Base-by-base conservation (phyloP, 2,329 filamentous ascomycete genomes). In the Madurella mycetomatis region DNA sequence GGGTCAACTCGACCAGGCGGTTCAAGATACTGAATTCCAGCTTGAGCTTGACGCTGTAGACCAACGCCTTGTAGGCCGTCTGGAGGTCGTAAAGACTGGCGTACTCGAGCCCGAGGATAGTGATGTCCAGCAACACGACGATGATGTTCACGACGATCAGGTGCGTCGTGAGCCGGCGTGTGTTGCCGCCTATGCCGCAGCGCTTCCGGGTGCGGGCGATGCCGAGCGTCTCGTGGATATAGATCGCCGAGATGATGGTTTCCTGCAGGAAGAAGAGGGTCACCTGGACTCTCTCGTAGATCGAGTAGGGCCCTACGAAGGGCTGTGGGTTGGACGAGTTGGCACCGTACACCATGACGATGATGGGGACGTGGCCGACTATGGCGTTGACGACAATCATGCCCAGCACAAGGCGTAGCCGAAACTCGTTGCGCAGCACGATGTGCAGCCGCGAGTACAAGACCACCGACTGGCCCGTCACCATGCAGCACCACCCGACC, bases 401-500 rank as follows among this genome's bases (percentile, higher is more conserved):
- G 50, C 64, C 72, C 0, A 84, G 69, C 0, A 82, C 76, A 11
- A 72, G 70, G 4, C 72, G 73, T 0, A 85, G 70, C 2, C 77
- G 65, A 2, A 67, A 66, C 7, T 73, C 49, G 70, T 81, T 78
- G 15, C 75, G 75, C 2, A 82, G 69, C 11, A 86, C 73, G 1
- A 86, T 72, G 62, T 85, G 81, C 0, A 86, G 73, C 7, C 83
- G 75, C 0, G 82, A 85, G 70, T 82, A 86, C 1, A 86, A 70
- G 1, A 86, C 83, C 12, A 85, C 61, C 0, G 78, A 77, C 64
- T 85, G 81, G 0, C 83, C 83, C 1, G 81, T 83, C 0, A 86
- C 77, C 80, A 85, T 84, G 2, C 68, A 64, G 61, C 72, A 76
- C 79, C 80, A 83, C 1, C 78, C 79, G 39, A 79, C 56, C n/a